Evolutionary conservation across 441 rosid genomes (phyloP), one percentile per base, ranked within the genome.

Genomic region (Adansonia grandidieri): DNA sequence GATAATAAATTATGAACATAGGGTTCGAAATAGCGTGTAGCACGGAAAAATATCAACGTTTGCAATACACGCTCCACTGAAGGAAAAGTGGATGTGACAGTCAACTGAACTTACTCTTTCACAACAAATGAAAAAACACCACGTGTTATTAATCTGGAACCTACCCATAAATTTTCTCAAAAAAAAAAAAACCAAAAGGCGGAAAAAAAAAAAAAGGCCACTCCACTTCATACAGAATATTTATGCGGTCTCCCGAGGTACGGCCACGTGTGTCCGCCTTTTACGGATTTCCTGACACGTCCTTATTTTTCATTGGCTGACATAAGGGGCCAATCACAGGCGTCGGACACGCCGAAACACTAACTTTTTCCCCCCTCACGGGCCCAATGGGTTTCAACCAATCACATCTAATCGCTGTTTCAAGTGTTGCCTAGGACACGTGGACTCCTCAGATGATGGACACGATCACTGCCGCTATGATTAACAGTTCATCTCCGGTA

Each of bases 371-470:
- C 60, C 20, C 14, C 0, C 6, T 17, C 13, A 2, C 15, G 57
- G 68, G 6, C 78, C 47, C 72, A 13, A 9, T 6, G 14, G 9
- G 2, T 50, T n/a, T 64, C 15, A 20, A 17, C 88, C 88, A 87
- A 86, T 86, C 74, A 79, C 50, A n/a, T 79, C 42, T 32, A 65
- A 37, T 17, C 13, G 32, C 70, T 73, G 70, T 79, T 65, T 15
- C 37, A 8, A 9, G 51, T 22, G 50, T 72, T 82, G 84, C 87
- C 80, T 85, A 80, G 85, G 50, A 85, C 94, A 91, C 91, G 94
- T 84, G 97, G 78, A 75, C 50, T 76, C 47, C 60, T 58, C 15
- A 7, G 51, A 47, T 79, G 48, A 6, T 6, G 19, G 54, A 37
- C 71, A 68, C 65, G 74, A 56, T 51, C 56, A 44, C 69, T 24